Evolutionary conservation across 768 basidiomycete genomes (phyloP).

Genomic region (Termitomyces sp.): DNA sequence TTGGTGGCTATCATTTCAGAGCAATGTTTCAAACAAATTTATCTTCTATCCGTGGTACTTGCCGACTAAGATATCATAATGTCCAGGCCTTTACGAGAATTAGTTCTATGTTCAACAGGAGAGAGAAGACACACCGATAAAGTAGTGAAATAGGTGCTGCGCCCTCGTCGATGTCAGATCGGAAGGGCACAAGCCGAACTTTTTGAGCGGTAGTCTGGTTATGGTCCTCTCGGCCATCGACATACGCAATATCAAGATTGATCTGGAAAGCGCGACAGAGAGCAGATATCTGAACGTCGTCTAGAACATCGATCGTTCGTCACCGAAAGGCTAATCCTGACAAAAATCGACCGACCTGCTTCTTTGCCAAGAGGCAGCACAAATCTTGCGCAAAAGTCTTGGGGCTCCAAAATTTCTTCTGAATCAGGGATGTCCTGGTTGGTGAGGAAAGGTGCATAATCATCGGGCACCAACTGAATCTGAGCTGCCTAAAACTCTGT

Average conservation of each 20-base stretch:
- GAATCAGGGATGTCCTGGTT: slow-evolving; percentile 53
- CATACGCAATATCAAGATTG: slow-evolving; percentile 71
- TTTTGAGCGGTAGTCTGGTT: slow-evolving; percentile 13
- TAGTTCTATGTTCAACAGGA: not conserved
- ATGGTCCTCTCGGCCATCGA: slow-evolving; percentile 52
- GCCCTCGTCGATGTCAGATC: slow-evolving; percentile 35
- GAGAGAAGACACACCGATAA: slow-evolving; percentile 50
- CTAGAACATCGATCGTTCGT: slow-evolving; percentile 25
- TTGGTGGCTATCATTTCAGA: not conserved
- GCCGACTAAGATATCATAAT: slow-evolving; percentile 68
- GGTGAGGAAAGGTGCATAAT: slow-evolving; percentile 68
- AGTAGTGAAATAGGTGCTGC: slow-evolving; percentile 58
- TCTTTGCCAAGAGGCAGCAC: slow-evolving; percentile 78
- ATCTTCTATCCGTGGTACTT: not conserved
- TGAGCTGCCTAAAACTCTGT: slow-evolving; percentile 49
- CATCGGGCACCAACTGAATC: slow-evolving; percentile 57
- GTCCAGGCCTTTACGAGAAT: slow-evolving; percentile 59
- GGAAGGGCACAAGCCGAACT: slow-evolving; percentile 67
- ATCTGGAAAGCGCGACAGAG: slow-evolving; percentile 61
- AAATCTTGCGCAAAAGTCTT: slow-evolving; percentile 68
- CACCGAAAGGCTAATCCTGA: not conserved
- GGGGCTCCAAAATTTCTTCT: slow-evolving; percentile 46
- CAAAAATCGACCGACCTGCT: slow-evolving; percentile 46
- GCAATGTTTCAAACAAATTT: not conserved
- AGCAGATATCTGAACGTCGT: slow-evolving; percentile 80